Evolutionary conservation across 2,329 filamentous ascomycete genomes (phyloP).

Genomic region (Waltergamsia citrina): DNA sequence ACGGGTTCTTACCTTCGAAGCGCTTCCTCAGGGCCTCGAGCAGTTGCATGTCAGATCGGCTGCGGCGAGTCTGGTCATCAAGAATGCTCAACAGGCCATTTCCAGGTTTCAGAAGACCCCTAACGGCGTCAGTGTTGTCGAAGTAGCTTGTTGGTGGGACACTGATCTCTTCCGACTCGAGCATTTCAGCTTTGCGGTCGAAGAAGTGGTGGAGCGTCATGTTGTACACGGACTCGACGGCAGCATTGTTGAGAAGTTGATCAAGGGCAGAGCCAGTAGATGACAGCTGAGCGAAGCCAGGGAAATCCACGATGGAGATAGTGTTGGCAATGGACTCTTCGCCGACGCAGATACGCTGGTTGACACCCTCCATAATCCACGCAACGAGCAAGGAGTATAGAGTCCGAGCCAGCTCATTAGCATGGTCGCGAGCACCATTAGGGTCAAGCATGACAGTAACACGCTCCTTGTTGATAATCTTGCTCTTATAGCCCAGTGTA

Average conservation of each 20-base stretch:
- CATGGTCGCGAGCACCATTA: constrained; percentile 78
- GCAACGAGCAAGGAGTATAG: constrained; percentile 90
- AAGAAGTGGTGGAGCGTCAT: constrained; percentile 94
- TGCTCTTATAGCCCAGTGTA: constrained; percentile 90
- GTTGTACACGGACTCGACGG: constrained; percentile 86
- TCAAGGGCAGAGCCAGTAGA: constrained; percentile 81
- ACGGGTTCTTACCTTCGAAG: constrained; percentile 89
- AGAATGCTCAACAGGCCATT: constrained; percentile 91
- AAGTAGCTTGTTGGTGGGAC: constrained; percentile 94
- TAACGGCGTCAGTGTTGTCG: constrained; percentile 92
- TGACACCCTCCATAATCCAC: constrained; percentile 87
- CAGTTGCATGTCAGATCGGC: constrained; percentile 81
- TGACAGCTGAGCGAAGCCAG: constrained; percentile 79
- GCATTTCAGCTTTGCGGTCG: constrained; percentile 82
- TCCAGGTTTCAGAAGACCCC: constrained; percentile 80
- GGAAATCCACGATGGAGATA: constrained; percentile 91
- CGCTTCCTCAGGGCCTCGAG: constrained; percentile 85
- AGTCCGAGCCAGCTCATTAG: constrained; percentile 87
- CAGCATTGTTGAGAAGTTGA: constrained; percentile 90
- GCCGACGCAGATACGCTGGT: constrained; percentile 76
- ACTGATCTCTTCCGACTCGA: constrained; percentile 87
- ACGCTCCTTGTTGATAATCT: constrained; percentile 89
- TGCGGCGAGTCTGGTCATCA: constrained; percentile 88
- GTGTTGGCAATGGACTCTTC: constrained; percentile 91
- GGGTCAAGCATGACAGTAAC: constrained; percentile 99